A percentile compares a stretch with the other conserved stretches of the same genome.
Conservation (phyloP, 2,329 filamentous ascomycete species). For the Pseudogymnoascus sp. region DNA sequence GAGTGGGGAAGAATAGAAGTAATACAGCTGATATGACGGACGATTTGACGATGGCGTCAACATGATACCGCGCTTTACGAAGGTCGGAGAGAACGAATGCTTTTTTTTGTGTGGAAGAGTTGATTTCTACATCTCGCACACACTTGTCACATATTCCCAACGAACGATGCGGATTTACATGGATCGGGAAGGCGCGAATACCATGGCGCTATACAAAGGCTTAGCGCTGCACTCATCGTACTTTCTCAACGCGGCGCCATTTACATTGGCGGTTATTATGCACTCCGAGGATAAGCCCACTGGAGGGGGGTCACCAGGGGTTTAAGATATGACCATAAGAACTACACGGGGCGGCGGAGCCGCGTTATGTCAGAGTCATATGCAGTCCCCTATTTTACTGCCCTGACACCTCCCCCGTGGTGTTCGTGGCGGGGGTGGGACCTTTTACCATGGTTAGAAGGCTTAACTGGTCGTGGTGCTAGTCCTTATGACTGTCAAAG, state of each 20-base stretch:
- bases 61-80: slow-evolving; percentile 1
- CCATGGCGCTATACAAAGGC: not conserved
- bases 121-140: not conserved
- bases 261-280: not conserved
- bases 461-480: not conserved
- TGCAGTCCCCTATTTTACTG: not conserved
- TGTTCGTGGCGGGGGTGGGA: not conserved
- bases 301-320: not conserved
- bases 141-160: not conserved
- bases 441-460: not conserved
- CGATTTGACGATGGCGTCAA: slow-evolving; percentile 4
- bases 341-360: not conserved
- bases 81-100: not conserved
- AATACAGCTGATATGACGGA: not conserved
- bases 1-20: not conserved
- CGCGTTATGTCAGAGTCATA: not conserved
- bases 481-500: not conserved
- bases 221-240: not conserved
- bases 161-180: not conserved
- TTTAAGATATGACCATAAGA: not conserved
- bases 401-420: not conserved
- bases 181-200: not conserved
- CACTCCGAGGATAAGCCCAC: not conserved
- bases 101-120: not conserved
- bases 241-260: not conserved